Percentiles rank a stretch among this genome's conserved stretches.
Evolutionary conservation across 805 yeast genomes (phyloP).

Genomic region (Saccharomyces mikatae): DNA sequence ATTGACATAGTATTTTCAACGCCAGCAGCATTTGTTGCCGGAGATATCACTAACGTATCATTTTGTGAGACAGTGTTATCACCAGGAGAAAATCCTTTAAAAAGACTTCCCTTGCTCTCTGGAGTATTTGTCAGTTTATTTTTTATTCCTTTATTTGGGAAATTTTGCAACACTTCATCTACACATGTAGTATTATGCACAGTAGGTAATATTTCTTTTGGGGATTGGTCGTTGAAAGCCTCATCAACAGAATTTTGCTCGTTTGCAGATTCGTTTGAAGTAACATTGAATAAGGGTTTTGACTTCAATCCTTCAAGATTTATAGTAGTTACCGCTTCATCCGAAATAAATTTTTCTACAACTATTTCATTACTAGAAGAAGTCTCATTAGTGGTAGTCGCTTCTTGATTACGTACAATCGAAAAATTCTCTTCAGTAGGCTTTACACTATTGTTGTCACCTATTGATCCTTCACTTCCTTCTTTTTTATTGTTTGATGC

Average conservation of each 20-base stretch:
- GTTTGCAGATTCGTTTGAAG: not conserved
- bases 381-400: not conserved
- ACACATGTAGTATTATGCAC: not conserved
- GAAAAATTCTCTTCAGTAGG: not conserved
- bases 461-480: not conserved
- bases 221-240: not conserved
- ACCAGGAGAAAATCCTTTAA: not conserved
- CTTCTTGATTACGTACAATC: not conserved
- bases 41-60: not conserved
- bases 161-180: not conserved
- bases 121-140: not conserved
- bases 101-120: not conserved
- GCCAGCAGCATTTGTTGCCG: not conserved
- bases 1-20: not conserved
- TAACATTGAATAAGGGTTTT: not conserved
- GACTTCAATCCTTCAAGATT: not conserved
- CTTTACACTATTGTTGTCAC: not conserved
- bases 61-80: not conserved
- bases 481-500: too few relatives aligned
- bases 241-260: not conserved
- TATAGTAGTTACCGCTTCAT: not conserved
- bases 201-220: not conserved
- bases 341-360: not conserved
- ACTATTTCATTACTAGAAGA: not conserved
- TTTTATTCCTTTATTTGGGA: not conserved